Evolutionary conservation across 2,329 filamentous ascomycete genomes (phyloP), one percentile per base, ranked within the genome.

Genomic region (Pseudogymnoascus sp.): DNA sequence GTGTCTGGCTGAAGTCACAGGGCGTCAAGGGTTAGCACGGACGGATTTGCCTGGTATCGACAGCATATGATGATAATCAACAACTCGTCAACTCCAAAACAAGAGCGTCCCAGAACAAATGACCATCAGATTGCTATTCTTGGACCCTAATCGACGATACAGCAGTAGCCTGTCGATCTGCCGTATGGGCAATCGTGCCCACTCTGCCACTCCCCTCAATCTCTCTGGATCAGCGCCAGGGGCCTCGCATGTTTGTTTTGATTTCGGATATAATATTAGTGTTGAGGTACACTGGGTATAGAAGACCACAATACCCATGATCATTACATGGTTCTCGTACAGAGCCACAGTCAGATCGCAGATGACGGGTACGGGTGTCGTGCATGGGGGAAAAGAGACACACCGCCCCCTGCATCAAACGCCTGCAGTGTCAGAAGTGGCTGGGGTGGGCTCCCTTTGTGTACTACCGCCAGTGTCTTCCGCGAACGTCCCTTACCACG

Each of bases 261-360:
- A 52, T 52, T 52, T 30, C 45, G 26, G 26, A 30, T 52, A 52
- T 23, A 52, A 52, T 52, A 52, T 30, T 52, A 52, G 45, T 52
- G 45, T 13, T 52, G 45, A 26, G 30, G 26, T 18, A 52, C 23
- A 52, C n/a, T 18, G 41, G 41, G 41, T 30, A 30, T 10, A 7
- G 45, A 52, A 52, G 45, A 52, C 45, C 26, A 30, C 9, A 30
- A 30, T 52, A 52, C n/a, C 23, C 45, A 52, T 30, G 45, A 52
- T 52, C 26, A 52, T 2, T 52, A 52, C 45, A 52, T 52, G 26
- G 45, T 52, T 52, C 45, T 52, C 45, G 26, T 5, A 52, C 45
- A 52, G 45, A 52, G 45, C 45, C 26, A 52, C 45, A 52, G 23
- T 8, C 23, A 52, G 45, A 30, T 52, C 45, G 19, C 12, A 30